A percentile compares a stretch with the other conserved stretches of the same genome.
phyloP scores from a whole-genome alignment of 164 flowering plant species.

The Vitis vinifera region DNA sequence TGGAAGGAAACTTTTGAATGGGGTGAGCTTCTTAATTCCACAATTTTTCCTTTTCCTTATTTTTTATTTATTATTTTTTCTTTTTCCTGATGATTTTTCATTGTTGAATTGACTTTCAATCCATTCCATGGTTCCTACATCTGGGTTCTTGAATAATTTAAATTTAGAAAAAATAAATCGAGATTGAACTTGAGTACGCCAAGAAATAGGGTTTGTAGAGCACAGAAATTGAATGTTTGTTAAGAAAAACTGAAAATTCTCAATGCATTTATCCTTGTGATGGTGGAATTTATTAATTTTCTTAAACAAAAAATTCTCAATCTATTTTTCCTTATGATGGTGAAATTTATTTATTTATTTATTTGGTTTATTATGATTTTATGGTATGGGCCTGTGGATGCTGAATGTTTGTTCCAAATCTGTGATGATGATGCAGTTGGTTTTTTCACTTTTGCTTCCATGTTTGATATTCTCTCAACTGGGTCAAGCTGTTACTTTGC shows the following conservation, averaged over 20 bases:
- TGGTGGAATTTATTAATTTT: too few species aligned
- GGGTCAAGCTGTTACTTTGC: conserved; percentile 75
- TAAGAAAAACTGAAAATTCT: too few species aligned
- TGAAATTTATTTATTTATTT: background rate
- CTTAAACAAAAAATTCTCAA: too few species aligned
- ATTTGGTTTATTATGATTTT: background rate
- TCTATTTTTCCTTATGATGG: too few species aligned
- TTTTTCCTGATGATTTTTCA: background rate
- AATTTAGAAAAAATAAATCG: too few species aligned
- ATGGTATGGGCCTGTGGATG: background rate
- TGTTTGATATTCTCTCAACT: conserved; percentile 95
- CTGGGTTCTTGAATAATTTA: too few species aligned
- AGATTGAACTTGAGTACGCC: too few species aligned
- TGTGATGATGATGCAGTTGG: conserved; percentile 61
- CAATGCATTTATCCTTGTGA: too few species aligned
- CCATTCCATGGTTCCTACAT: too few species aligned
- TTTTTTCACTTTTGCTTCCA: conserved; percentile 91
- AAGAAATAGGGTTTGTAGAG: too few species aligned
- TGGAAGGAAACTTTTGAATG: conserved; percentile 88
- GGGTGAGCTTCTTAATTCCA: conserved; percentile 44
- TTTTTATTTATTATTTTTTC: background rate
- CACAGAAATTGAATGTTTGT: too few species aligned
- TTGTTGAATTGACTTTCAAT: background rate
- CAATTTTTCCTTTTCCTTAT: background rate
- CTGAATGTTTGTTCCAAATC: background rate